These are phyloP conservation scores for Trichoderma sp. DNA, from an alignment of 2,329 filamentous ascomycete genomes.

Conservation along the genomic window DNA sequence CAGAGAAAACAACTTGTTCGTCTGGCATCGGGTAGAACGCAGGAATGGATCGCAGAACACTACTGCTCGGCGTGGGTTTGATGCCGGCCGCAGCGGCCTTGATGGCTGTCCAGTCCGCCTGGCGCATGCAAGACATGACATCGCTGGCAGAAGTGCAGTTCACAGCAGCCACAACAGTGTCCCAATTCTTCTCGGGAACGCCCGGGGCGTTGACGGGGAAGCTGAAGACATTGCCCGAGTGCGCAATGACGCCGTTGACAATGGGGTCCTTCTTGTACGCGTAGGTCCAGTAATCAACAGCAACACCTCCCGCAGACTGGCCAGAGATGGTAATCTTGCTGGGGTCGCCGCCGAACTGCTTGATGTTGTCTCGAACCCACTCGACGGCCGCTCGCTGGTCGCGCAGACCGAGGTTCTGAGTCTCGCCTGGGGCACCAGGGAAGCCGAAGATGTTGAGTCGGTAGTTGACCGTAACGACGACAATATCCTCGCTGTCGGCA, in stretches of 20 bases:
- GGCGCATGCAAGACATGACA: constrained; percentile 39
- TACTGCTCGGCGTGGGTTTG: constrained; percentile 33
- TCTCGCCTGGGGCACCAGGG: constrained; percentile 31
- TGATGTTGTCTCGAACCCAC: constrained; percentile 35
- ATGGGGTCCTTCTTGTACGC: constrained; percentile 51
- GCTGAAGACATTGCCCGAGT: constrained; percentile 47
- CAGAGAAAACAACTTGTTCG: constrained; percentile 39
- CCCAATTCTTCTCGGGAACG: constrained; percentile 41
- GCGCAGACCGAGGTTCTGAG: constrained; percentile 30
- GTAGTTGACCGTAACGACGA: constrained; percentile 49
- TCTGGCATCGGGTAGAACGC: constrained; percentile 45
- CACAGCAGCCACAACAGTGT: constrained; percentile 39
- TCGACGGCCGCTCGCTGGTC: constrained; percentile 34
- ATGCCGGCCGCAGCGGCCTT: constrained; percentile 38
- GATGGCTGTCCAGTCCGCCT: constrained; percentile 36
- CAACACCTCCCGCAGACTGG: constrained; percentile 36
- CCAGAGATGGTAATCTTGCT: constrained; percentile 35
- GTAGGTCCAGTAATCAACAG: constrained; percentile 49
- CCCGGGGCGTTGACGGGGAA: constrained; percentile 41
- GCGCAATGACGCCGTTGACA: constrained; percentile 44
- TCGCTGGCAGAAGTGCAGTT: constrained; percentile 36
- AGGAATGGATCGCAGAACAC: constrained; percentile 37
- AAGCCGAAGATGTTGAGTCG: constrained; percentile 45
- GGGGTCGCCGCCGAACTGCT: constrained; percentile 31
- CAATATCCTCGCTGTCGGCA: constrained; percentile 42